Evolutionary conservation across 1,139 yeast genomes (phyloP).

Genomic region (Petasospora fabianii): DNA sequence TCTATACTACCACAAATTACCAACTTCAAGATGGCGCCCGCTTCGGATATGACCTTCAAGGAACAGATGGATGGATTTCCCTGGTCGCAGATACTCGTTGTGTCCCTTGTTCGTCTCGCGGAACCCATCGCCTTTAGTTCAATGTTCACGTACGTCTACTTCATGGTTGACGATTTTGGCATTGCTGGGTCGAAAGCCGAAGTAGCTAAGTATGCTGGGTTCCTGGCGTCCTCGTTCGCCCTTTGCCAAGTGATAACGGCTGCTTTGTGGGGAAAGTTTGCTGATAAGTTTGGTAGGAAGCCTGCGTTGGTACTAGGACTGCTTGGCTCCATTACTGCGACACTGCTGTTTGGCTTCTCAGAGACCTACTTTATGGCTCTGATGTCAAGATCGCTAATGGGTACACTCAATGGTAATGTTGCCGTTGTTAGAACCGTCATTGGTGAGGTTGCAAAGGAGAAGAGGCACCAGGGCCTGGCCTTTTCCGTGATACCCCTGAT

Average conservation of each 20-base stretch:
- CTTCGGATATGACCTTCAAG: constrained; percentile 12
- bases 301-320: constrained; percentile 46
- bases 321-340: constrained; percentile 43
- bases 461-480: constrained; percentile 56
- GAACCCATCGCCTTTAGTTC: constrained; percentile 65
- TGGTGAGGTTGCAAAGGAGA: constrained; percentile 54
- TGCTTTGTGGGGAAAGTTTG: constrained; percentile 53
- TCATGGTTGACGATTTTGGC: constrained; percentile 56
- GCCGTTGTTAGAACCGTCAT: constrained; percentile 56
- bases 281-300: constrained; percentile 34
- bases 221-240: constrained; percentile 53
- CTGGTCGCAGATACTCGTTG: constrained; percentile 20
- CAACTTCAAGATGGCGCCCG: too few species aligned
- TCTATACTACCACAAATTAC: too few species aligned
- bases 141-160: constrained; percentile 58
- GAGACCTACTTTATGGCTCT: constrained; percentile 46
- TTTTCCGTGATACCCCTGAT: constrained; percentile 55
- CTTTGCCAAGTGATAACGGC: constrained; percentile 49
- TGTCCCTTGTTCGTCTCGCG: constrained; percentile 43
- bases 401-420: constrained; percentile 57
- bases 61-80: constrained; percentile 38
- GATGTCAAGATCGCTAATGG: constrained; percentile 47
- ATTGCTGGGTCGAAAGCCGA: constrained; percentile 48
- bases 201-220: constrained; percentile 55
- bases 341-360: constrained; percentile 51